Evolutionary conservation across 2,329 filamentous ascomycete species (phyloP), one percentile per base, ranked within the genome.

Genomic region (Penicillium sp.): DNA sequence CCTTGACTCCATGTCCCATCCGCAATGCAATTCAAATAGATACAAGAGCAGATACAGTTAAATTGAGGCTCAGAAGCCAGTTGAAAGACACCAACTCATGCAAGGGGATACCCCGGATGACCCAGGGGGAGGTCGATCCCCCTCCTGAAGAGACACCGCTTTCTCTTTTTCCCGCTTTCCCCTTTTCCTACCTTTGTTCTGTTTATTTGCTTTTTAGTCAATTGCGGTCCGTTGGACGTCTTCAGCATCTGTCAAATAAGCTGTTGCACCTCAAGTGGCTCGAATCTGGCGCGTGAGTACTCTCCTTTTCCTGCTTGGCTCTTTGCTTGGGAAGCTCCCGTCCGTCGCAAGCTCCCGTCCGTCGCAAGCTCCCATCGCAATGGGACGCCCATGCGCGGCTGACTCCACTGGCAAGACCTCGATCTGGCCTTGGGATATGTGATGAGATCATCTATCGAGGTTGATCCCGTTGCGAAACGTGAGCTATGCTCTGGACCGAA

Each of bases 101-200:
- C 14, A 49, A 49, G 51, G 32, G 31, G 40, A 40, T 50, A 50
- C 52, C 52, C 47, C 46, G 24, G 44, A 43, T 53, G 40, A 38
- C 27, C 38, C 39, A 43, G 46, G 34, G 14, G 47, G 46, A 32
- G 38, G 52, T 13, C 31, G 36, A 27, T 39, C 52, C 55, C 61
- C 55, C 59, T 54, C 51, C 51, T 59, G 58, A 59, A 48, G 49
- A 44, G 56, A 57, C 60, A 65, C 62, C 60, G 57, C 57, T 60
- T 62, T 65, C 51, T 60, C 57, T 54, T 59, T 52, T 60, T 60
- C 54, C 61, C 55, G 62, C 57, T 56, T 55, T 59, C 55, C 59
- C 55, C 56, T 56, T 61, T 58, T 60, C 51, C 57, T 51, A 52
- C 55, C 45, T 57, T 64, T 32, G 57, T 57, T 46, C 31, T 42